Base-by-base conservation (phyloP, 176 grass and related monocot species). In the Cymbopogon citratus region DNA sequence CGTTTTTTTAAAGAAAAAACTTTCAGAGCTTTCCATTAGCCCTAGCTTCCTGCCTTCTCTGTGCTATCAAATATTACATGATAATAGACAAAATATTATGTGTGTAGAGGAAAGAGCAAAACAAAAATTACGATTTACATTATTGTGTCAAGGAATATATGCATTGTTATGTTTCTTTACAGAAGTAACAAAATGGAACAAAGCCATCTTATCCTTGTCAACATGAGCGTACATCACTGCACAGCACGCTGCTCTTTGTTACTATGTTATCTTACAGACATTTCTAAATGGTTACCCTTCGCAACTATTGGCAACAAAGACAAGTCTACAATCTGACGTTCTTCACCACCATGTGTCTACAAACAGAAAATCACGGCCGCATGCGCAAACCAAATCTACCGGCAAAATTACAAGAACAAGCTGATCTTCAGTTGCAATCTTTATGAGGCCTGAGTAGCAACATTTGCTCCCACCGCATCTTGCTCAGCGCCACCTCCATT, bases 231-330 rank as follows among this genome's bases (percentile, higher is more conserved):
- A 34, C 36, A 64, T 70, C 6, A 51, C 28, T 78, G 74, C 51
- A 87, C 64, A 63, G 26, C 10, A 21, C 13, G 34, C 43, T 56
- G 24, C 66, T 63, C 40, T 70, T 48, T 76, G 29, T 41, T 48
- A 25, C n/a, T 71, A 45, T 49, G 70, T 64, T 39, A 76, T 64
- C 81, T 85, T 81, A 81, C 82, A 89, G 6, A 62, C 31, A 85
- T 52, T 24, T 77, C 54, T 46, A 71, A 52, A 41, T 3, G 38
- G 23, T n/a, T 64, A 35, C 63, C 60, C 63, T 73, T 81, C 45
- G 65, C 78, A 39, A 49, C 4, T 84, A 67, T 85, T 61, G 26
- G 59, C 75, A 80, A 28, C 6, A 1, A 75, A 80, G n/a, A 19
- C 59, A 61, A 41, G 15, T 38, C 3, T 34, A 73, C 16, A 4